Conservation (phyloP, 2,329 filamentous ascomycete genomes). For the Chrysoporthe austroafricana region DNA sequence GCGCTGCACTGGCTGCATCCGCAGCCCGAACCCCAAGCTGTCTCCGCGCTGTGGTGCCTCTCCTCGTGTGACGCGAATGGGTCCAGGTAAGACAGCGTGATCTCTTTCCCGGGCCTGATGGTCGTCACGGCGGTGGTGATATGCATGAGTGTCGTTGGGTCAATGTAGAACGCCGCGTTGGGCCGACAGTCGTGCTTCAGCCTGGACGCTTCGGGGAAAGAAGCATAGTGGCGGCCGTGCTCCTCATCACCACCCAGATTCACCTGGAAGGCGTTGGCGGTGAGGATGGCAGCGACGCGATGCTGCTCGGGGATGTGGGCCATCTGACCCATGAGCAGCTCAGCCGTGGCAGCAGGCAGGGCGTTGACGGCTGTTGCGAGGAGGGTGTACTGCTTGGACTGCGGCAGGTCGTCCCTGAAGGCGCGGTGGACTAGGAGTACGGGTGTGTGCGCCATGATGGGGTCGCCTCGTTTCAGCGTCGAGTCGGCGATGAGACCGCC, state of each 20-base stretch:
- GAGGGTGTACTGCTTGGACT: slow-evolving; percentile 29
- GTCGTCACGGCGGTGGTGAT: slow-evolving; percentile 42
- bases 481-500: slow-evolving; percentile 42
- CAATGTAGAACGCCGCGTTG: slow-evolving; percentile 43
- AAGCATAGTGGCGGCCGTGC: slow-evolving; percentile 37
- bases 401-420: slow-evolving; percentile 26
- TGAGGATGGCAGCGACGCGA: slow-evolving; percentile 36
- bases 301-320: slow-evolving; percentile 38
- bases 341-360: slow-evolving; percentile 8
- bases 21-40: slow-evolving; percentile 43
- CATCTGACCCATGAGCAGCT: slow-evolving; percentile 26
- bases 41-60: slow-evolving; percentile 37
- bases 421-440: slow-evolving; percentile 37
- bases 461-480: slow-evolving; percentile 41
- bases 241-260: slow-evolving; percentile 34
- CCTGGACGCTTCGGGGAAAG: slow-evolving; percentile 40
- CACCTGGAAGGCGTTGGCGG: slow-evolving; percentile 43
- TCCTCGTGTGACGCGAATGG: slow-evolving; percentile 33
- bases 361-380: slow-evolving; percentile 21
- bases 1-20: slow-evolving; percentile 39
- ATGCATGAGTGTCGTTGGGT: slow-evolving; percentile 41
- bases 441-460: slow-evolving; percentile 39
- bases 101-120: slow-evolving; percentile 42
- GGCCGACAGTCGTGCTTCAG: slow-evolving; percentile 47
- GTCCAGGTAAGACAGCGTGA: slow-evolving; percentile 44